Conservation (phyloP, 164 flowering plant species). For the Dillenia suffruticosa region DNA sequence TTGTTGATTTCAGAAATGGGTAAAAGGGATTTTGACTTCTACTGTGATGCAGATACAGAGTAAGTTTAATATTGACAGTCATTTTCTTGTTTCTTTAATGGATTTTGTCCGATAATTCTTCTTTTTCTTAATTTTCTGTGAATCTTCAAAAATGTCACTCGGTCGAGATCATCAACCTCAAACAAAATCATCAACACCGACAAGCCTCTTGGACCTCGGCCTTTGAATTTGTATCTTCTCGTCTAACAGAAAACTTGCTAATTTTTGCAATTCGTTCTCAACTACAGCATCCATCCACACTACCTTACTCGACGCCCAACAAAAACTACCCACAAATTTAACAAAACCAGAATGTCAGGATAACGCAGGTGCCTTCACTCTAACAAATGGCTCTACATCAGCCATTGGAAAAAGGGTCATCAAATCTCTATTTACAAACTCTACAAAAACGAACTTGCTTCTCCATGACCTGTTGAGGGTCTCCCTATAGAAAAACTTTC, state of each 20-base stretch:
- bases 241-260: not conserved
- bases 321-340: too few species aligned
- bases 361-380: too few species aligned
- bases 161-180: too few species aligned
- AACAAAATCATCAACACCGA: conserved; percentile 1
- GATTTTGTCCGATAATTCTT: not conserved
- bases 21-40: conserved; percentile 7
- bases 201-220: conserved; percentile 10
- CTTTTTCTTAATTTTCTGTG: not conserved
- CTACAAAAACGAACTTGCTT: too few species aligned
- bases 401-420: too few species aligned
- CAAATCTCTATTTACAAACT: too few species aligned
- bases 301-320: too few species aligned
- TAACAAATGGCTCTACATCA: too few species aligned
- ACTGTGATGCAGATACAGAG: conserved; percentile 10
- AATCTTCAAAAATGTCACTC: conserved; percentile 5
- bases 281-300: too few species aligned
- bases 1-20: conserved; percentile 22
- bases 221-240: not conserved
- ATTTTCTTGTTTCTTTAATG: not conserved
- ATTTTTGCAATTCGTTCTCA: not conserved
- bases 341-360: too few species aligned
- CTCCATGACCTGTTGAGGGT: too few species aligned
- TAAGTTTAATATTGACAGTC: conserved; percentile 7
- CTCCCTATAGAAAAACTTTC: too few species aligned